phyloP scores from a whole-genome alignment of 1,284 basidiomycete species.

The Pisolithus thermaeus region DNA sequence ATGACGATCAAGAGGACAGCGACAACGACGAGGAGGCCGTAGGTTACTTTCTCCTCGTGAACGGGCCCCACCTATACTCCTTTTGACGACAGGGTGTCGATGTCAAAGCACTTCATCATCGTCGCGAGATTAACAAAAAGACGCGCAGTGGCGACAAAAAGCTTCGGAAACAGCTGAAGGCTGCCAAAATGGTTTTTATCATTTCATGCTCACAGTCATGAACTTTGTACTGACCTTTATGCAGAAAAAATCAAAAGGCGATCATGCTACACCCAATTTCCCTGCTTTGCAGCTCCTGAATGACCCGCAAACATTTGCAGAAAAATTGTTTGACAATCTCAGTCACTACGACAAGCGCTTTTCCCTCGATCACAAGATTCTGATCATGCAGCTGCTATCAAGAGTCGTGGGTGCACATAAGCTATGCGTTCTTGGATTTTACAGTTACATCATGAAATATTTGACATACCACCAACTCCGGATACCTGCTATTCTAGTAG shows the following conservation, averaged over 20 bases:
- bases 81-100: conserved; percentile 47
- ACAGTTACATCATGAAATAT: conserved; percentile 95
- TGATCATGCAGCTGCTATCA: conserved; percentile 96
- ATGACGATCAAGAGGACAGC: conserved; percentile 66
- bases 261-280: conserved; percentile 66
- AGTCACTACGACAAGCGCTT: conserved; percentile 88
- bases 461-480: conserved; percentile 91
- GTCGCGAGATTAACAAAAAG: conserved; percentile 86
- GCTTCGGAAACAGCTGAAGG: conserved; percentile 64
- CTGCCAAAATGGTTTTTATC: conserved; percentile 56
- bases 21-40: conserved; percentile 71
- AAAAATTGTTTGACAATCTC: conserved; percentile 89
- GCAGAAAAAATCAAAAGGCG: conserved; percentile 58
- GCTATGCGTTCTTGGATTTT: conserved; percentile 92
- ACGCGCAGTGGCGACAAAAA: conserved; percentile 76
- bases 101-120: conserved; percentile 73
- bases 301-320: conserved; percentile 94
- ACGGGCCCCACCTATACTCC: background rate
- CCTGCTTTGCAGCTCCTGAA: conserved; percentile 91
- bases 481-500: conserved; percentile 91
- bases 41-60: conserved; percentile 8
- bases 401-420: conserved; percentile 93
- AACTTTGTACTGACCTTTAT: conserved; percentile 33
- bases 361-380: conserved; percentile 93
- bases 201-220: conserved; percentile 1